Base-by-base conservation (phyloP, 768 basidiomycete genomes). In the Pleurotus ostreatus region DNA sequence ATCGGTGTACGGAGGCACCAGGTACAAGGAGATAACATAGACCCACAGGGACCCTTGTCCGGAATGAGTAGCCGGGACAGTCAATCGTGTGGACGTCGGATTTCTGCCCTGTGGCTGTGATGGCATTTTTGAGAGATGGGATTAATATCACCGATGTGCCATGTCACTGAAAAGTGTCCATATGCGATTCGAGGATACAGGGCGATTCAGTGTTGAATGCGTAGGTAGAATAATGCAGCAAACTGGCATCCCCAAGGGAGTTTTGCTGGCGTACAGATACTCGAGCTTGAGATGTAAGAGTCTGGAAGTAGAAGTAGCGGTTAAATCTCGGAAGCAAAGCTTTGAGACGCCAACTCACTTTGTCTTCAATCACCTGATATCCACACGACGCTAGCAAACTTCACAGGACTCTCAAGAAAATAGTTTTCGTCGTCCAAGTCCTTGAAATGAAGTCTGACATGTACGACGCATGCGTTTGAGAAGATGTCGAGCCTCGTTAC, bases 21-120 rank as follows among this genome's bases (percentile, higher is more conserved):
- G 51, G 51, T 52, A 52, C 51, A 12, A 12, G 15, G 20, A 18
- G 8, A 52, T 40, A 39, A 18, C 51, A 43, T 16, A 52, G 39
- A 30, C 18, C 48, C 48, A 13, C 34, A 1, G 5, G 3, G 41
- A n/a, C n/a, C n/a, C 41, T n/a, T 20, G 41, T 5, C 20, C 41
- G 13, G 26, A 30, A 40, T 39, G 46, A 15, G 13, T 47, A 23
- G 46, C n/a, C 22, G 16, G 13, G 11, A 20, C 46, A 25, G 22
- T 15, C 16, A 18, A 40, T 39, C 51, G 41, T 52, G 40, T 52
- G 51, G n/a, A 12, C 18, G 30, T 30, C 30, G 30, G 30, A 30
- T 30, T 30, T 30, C 37, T 7, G 22, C 51, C 51, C 51, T 52
- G 51, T 52, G 51, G 51, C 51, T 16, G 38, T 52, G 51, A 52